A percentile compares a stretch with the other conserved stretches of the same genome.
These are phyloP conservation scores for Fusarium oligoseptatum DNA, from an alignment of 2,329 filamentous ascomycete genomes.

Conservation along the genomic window DNA sequence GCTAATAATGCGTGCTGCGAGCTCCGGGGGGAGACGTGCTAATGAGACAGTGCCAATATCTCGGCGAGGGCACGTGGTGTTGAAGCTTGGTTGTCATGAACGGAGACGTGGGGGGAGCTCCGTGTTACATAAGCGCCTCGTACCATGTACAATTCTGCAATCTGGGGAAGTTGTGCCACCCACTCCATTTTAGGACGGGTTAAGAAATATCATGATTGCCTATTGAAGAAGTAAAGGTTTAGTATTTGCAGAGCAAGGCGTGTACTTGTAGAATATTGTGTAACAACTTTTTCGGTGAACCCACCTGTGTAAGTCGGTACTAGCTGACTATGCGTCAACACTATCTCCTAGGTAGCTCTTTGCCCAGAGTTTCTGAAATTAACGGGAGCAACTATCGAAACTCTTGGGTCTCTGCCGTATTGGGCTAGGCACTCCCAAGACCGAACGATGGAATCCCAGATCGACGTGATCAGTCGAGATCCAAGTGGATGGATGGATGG, in stretches of 20 bases:
- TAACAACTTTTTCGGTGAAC: background rate
- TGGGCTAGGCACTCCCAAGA: background rate
- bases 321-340: background rate
- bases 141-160: background rate
- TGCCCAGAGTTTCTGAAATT: conserved; percentile 2
- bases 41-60: conserved; percentile 26
- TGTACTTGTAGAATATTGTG: background rate
- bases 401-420: background rate
- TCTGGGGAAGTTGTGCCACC: background rate
- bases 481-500: background rate
- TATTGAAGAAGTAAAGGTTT: background rate
- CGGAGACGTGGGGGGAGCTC: conserved; percentile 26
- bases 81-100: conserved; percentile 31
- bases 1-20: conserved; percentile 5
- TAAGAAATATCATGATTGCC: background rate
- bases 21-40: conserved; percentile 1
- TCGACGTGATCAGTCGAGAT: background rate
- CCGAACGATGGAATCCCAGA: conserved; percentile 1
- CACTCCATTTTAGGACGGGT: background rate
- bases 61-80: conserved; percentile 42
- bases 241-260: background rate
- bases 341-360: background rate
- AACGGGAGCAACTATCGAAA: conserved; percentile 7
- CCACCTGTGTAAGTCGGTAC: background rate
- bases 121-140: conserved; percentile 15